Evolutionary conservation across 179 eudicot species (phyloP).

Genomic region (Beta lomatogona): DNA sequence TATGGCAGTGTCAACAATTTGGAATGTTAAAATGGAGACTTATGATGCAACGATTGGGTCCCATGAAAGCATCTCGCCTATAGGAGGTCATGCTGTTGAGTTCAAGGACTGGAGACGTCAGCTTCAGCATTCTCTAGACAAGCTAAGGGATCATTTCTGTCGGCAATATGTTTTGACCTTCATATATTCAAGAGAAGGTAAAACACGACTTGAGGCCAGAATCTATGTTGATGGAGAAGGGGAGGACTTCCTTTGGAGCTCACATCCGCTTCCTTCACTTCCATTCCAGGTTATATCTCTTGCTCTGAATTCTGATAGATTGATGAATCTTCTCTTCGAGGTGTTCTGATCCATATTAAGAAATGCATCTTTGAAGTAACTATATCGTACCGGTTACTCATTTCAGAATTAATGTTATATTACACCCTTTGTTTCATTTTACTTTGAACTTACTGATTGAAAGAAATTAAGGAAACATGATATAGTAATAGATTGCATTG

Average conservation of each 20-base stretch:
- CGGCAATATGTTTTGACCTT: conserved; percentile 88
- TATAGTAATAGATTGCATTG: too few species aligned
- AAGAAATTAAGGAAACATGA: too few species aligned
- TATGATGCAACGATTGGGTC: conserved; percentile 49
- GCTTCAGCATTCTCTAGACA: conserved; percentile 91
- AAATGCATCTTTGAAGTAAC: neutral
- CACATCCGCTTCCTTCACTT: conserved; percentile 91
- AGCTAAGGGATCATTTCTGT: conserved; percentile 92
- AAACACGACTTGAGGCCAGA: conserved; percentile 80
- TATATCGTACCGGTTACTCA: neutral
- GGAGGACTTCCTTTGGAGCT: conserved; percentile 55
- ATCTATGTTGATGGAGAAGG: conserved; percentile 72
- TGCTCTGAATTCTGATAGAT: neutral
- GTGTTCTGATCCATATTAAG: conserved; percentile 2
- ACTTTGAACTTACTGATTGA: too few species aligned
- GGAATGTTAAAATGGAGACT: conserved; percentile 66
- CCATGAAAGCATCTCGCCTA: conserved; percentile 43
- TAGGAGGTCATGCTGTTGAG: conserved; percentile 54
- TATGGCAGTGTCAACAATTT: conserved; percentile 75
- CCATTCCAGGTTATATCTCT: conserved; percentile 79
- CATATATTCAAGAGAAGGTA: conserved; percentile 95
- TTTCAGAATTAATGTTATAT: neutral
- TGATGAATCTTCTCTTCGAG: neutral
- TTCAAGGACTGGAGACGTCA: conserved; percentile 95
- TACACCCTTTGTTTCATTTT: too few species aligned